Evolutionary conservation across 257 asterid species (phyloP), one percentile per base, ranked within the genome.

Genomic region (Leptodermis oblonga): DNA sequence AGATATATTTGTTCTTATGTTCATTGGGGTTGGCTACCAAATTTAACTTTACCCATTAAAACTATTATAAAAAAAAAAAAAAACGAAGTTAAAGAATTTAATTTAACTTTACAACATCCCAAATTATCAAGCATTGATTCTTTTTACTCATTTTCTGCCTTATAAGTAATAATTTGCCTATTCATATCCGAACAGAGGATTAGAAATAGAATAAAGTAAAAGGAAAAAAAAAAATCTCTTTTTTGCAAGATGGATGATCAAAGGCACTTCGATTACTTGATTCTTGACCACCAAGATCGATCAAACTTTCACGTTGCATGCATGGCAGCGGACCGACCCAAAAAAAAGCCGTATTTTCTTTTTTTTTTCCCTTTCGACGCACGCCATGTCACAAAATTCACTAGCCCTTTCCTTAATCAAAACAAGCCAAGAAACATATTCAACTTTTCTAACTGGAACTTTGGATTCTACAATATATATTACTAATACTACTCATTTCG

Each of bases 251-350:
- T 3, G 3, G 48, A 42, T n/a, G n/a, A n/a, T n/a, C n/a, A n/a
- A n/a, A n/a, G n/a, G n/a, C n/a, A n/a, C n/a, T n/a, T n/a, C n/a
- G 48, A 42, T 42, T 7, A 42, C 7, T 28, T 39, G 55, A 26
- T 65, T 43, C 25, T 59, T 45, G 54, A 68, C 59, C 61, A 30
- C 34, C 43, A 74, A 76, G 70, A 66, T 53, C 65, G 68, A 80
- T 9, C 23, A 34, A 34, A 30, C 65, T 66, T 54, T 73, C 78
- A 81, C 76, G 73, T 76, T 82, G 87, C 95, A 78, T 88, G 90
- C 92, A 88, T 82, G 95, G 87, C 86, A 79, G 82, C 80, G 80
- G 84, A 85, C 89, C 80, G 42, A 83, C 68, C 65, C 77, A 74
- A 33, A 80, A 77, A 55, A 55, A 84, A 81, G 66, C 73, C 70